phyloP scores from a whole-genome alignment of 1,284 basidiomycete species.

The Exsudoporus floridanus region DNA sequence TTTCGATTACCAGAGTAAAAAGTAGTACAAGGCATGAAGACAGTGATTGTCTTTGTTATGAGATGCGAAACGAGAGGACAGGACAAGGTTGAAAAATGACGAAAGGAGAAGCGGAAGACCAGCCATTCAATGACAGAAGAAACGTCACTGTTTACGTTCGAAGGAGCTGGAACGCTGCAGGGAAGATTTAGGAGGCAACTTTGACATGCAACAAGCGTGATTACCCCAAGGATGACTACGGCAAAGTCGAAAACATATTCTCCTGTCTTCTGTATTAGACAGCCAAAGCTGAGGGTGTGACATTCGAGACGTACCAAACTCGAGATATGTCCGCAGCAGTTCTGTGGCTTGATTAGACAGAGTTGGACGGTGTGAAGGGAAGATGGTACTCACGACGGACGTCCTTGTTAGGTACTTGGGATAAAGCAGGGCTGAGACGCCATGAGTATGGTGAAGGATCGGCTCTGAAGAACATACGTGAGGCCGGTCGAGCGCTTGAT shows the following conservation, averaged over 20 bases:
- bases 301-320: constrained; percentile 55
- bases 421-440: constrained; percentile 56
- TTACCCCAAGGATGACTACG: constrained; percentile 75
- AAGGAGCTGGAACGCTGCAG: constrained; percentile 70
- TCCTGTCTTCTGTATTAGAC: constrained; percentile 36
- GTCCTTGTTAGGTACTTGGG: constrained; percentile 79
- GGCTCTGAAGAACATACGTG: constrained; percentile 52
- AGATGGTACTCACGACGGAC: constrained; percentile 61
- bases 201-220: constrained; percentile 27
- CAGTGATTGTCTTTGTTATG: background rate
- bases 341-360: constrained; percentile 44
- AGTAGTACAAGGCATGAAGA: constrained; percentile 15
- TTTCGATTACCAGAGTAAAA: background rate
- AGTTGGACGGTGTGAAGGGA: background rate
- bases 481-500: constrained; percentile 77
- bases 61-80: background rate
- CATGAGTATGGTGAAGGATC: constrained; percentile 4
- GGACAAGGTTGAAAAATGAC: background rate
- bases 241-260: constrained; percentile 83
- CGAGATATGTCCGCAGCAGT: constrained; percentile 70
- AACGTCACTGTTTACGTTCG: constrained; percentile 45
- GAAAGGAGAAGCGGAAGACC: background rate
- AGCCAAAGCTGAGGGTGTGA: background rate
- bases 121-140: background rate
- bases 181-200: constrained; percentile 5